Evolutionary conservation across 2,329 filamentous ascomycete genomes (phyloP).

Genomic region (Apiospora pterosperma): DNA sequence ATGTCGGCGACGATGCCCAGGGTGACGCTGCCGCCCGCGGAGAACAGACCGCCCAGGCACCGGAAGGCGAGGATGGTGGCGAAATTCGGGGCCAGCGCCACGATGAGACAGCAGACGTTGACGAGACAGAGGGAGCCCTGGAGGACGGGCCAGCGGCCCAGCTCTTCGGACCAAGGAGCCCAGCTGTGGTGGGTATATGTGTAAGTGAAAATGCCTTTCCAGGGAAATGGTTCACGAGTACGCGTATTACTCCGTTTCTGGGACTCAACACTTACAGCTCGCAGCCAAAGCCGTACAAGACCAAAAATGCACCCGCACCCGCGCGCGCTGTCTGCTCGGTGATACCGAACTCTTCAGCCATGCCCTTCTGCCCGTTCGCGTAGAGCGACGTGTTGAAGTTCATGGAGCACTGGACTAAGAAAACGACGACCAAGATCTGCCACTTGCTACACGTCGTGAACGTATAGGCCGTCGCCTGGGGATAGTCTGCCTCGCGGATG

Average conservation of each 20-base stretch:
- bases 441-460: slow-evolving; percentile 48
- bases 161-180: slow-evolving; percentile 53
- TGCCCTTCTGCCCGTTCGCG: slow-evolving; percentile 43
- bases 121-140: slow-evolving; percentile 49
- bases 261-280: slow-evolving; percentile 63
- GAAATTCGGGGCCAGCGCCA: slow-evolving; percentile 37
- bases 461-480: slow-evolving; percentile 40
- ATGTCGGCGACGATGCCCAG: slow-evolving; percentile 63
- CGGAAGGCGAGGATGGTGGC: slow-evolving; percentile 40
- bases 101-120: slow-evolving; percentile 50
- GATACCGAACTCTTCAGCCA: slow-evolving; percentile 42
- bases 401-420: slow-evolving; percentile 52
- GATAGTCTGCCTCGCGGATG: slow-evolving; percentile 45
- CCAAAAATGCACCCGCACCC: slow-evolving; percentile 46
- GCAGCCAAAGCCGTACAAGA: slow-evolving; percentile 46
- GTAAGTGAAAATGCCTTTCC: background rate
- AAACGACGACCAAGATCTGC: slow-evolving; percentile 47
- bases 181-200: slow-evolving; percentile 38
- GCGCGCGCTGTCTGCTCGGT: slow-evolving; percentile 42
- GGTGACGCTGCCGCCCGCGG: slow-evolving; percentile 62
- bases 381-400: slow-evolving; percentile 53
- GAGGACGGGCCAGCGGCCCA: slow-evolving; percentile 48
- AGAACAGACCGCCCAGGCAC: slow-evolving; percentile 51
- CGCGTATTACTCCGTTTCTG: too few relatives aligned
- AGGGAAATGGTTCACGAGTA: too few relatives aligned